Evolutionary conservation across 139 green algal genomes (phyloP), one percentile per base, ranked within the genome.

Genomic region (Tetradesmus obliquus): DNA sequence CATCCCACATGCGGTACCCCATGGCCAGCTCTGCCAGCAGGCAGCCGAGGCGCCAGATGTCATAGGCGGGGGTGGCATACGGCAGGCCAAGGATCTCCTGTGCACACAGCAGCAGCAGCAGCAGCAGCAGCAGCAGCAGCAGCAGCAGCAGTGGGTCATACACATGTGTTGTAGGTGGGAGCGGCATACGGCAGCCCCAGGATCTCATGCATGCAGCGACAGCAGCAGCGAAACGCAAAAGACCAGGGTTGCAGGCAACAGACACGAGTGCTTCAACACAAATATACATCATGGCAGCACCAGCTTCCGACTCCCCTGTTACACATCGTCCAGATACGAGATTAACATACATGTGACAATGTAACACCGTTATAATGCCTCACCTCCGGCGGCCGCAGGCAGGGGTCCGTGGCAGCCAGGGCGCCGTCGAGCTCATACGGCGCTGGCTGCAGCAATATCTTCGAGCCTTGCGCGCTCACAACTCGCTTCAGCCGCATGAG

Each of bases 11-110:
- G 8, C 22, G 55, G 7, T 72, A 13, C 19, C 83, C 83, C 1
- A 54, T 51, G 51, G 85, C 62, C 8, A 82, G 45, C 51, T 89
- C 85, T 66, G 57, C 72, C 85, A 89, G 66, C 85, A 89, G 19
- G 62, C 85, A 89, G 62, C 85, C 85, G 3, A 55, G 45, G 24
- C 66, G 62, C 85, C 85, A 89, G 15, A 89, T 82, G 85, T 89
- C 85, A 69, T 89, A 89, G 51, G 62, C 32, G 9, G 83, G 83
- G 24, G 20, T 20, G 15, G 24, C 19, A 22, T 88, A 88, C 22
- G 24, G 17, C 83, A 88, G 15, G 1, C 55, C 83, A 8, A 88
- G 55, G 2, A 88, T 53, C 55, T 88, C 83, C 83, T 88, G 83
- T 55, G 32, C 54, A 55, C 54, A 55, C 17, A 71, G 60, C 60